Evolutionary conservation across 2,329 filamentous ascomycete genomes (phyloP), one percentile per base, ranked within the genome.

Genomic region (Helminthosporium solani): DNA sequence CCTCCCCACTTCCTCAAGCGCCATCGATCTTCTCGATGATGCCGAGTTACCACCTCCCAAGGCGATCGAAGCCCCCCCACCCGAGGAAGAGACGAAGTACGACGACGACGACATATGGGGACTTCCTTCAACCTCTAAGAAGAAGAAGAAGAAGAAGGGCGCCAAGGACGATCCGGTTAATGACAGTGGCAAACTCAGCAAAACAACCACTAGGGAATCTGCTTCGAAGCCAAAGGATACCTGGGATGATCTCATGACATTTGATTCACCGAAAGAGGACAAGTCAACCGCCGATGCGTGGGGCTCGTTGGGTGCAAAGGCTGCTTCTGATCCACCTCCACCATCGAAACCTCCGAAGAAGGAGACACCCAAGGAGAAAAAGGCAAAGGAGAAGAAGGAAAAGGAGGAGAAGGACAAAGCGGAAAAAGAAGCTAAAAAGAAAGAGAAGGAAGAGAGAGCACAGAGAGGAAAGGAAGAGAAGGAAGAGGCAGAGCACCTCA

Each of bases 1-100:
- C n/a, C n/a, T n/a, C 50, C 74, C 72, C 46, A 70, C 75, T 20
- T 72, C 77, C 49, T 73, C 76, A 44, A 73, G 75, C 46, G 74
- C 74, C 23, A 73, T 74, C 56, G 74, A 76, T 57, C 60, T 54
- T 15, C 52, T 53, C n/a, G 64, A 48, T 7, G 43, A 62, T 30
- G 54, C 55, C 20, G 61, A 63, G 18, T 39, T 67, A 23, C 64
- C 64, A 7, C 79, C 79, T 0, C 78, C 82, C 0, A 79, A 82
- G 33, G 73, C 78, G 50, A 81, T 86, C 11, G 67, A 70, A 49
- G 64, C 65, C 3, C 63, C 65, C 43, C 67, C 65, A 9, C 45
- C 49, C 2, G 62, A 54, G 55, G 75, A 42, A 33, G 39, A 72
- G 42, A 73, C 74, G 60, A 75, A 75, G 54, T n/a, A n/a, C n/a